Conservation (phyloP, 2,329 filamentous ascomycete genomes). For the Knufia fluminis region DNA sequence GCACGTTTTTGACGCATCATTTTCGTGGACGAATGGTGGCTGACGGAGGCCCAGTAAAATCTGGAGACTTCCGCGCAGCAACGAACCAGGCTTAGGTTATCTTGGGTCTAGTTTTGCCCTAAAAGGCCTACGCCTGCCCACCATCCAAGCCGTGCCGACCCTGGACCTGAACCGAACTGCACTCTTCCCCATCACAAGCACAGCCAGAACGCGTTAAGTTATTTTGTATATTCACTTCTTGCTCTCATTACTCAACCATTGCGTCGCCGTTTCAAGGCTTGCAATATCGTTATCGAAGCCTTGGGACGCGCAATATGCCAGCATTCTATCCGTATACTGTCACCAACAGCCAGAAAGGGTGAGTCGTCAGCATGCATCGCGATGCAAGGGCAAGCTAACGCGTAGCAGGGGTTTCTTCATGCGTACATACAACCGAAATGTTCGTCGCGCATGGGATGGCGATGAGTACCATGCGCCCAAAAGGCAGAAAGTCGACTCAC, state of each 20-base stretch:
- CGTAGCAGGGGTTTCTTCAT: slow-evolving; percentile 37
- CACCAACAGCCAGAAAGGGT: slow-evolving; percentile 44
- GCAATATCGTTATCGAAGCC: not conserved
- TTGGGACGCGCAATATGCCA: slow-evolving; percentile 21
- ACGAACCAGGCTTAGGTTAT: slow-evolving; percentile 3
- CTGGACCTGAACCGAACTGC: slow-evolving; percentile 1
- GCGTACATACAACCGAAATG: slow-evolving; percentile 40
- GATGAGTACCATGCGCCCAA: slow-evolving; percentile 35
- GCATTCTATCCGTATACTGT: slow-evolving; percentile 37
- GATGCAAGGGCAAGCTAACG: slow-evolving; percentile 9
- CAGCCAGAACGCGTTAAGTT: not conserved
- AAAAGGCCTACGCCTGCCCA: not conserved
- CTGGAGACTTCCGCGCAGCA: not conserved
- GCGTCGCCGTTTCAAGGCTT: slow-evolving; percentile 1
- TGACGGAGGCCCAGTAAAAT: slow-evolving; percentile 1
- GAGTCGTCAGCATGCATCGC: slow-evolving; percentile 13
- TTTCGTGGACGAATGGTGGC: slow-evolving; percentile 10
- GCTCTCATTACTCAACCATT: not conserved
- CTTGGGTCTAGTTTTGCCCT: slow-evolving; percentile 5
- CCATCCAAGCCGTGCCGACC: slow-evolving; percentile 6
- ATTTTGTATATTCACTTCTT: not conserved
- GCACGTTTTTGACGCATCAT: slow-evolving; percentile 6
- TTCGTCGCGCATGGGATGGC: slow-evolving; percentile 40
- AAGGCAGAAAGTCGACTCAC: slow-evolving; percentile 35
- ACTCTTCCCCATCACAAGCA: slow-evolving; percentile 8